Conservation (phyloP, 139 green algal genomes). For the Haematococcus lacustris region DNA sequence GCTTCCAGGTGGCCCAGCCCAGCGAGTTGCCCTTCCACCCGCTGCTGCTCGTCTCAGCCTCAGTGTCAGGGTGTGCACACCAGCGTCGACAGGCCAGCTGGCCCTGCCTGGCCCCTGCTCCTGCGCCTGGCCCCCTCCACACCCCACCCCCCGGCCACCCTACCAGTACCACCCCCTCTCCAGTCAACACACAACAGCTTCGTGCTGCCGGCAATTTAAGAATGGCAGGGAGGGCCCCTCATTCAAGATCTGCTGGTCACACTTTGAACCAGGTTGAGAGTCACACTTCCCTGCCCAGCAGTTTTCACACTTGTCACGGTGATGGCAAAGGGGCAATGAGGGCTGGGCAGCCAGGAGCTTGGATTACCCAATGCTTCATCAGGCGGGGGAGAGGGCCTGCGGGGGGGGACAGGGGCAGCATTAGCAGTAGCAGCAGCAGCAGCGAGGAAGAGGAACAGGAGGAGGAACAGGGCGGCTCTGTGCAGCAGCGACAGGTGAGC, state of each 20-base stretch:
- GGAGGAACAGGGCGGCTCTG: too few species aligned
- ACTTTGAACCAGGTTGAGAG: too few species aligned
- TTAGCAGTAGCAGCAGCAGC: background rate
- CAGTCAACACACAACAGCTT: slow-evolving; percentile 23
- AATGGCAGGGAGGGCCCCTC: background rate
- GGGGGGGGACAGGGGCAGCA: background rate
- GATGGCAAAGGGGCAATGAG: too few species aligned
- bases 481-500: too few species aligned
- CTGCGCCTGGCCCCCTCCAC: background rate
- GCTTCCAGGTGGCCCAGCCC: slow-evolving; percentile 31
- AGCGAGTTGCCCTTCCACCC: slow-evolving; percentile 71
- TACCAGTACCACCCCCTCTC: slow-evolving; percentile 19
- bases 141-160: background rate
- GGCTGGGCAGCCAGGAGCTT: too few species aligned
- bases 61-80: slow-evolving; percentile 39
- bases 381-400: too few species aligned
- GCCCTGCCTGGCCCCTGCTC: background rate
- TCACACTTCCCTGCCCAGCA: too few species aligned
- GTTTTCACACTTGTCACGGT: too few species aligned
- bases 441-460: background rate
- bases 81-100: slow-evolving; percentile 16
- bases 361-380: too few species aligned
- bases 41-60: slow-evolving; percentile 83
- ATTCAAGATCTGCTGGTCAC: too few species aligned
- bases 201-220: background rate